Evolutionary conservation across 495 filamentous ascomycete species (phyloP), one percentile per base, ranked within the genome.

Genomic region (Parachaetomium inaequale): DNA sequence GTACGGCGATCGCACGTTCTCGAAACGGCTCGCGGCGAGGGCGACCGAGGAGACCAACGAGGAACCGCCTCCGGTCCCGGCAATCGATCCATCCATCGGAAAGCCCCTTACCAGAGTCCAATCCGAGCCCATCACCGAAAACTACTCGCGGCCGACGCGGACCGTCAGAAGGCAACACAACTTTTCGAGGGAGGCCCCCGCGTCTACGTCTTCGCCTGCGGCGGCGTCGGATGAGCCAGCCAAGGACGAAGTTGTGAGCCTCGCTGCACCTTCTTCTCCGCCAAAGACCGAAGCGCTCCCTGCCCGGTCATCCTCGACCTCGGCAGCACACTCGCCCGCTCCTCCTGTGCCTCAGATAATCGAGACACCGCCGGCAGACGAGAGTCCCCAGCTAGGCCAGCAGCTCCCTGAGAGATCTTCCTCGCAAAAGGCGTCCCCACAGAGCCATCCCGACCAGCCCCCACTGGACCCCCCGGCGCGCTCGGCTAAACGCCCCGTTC

Each of bases 51-150:
- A 82, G n/a, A 81, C 84, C 53, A 73, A 67, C 3, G 86, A 84
- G 45, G 86, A 89, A 46, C 65, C 77, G 32, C 74, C 72, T 11
- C 74, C 76, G 15, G 70, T 77, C 29, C 75, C 82, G 38, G 65
- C 74, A 45, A 55, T 74, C 17, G 85, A 87, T 36, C 76, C 78
- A 19, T 76, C 82, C 28, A 68, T 76, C 34, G 81, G 77, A 17
- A 74, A 85, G 59, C 81, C 81, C n/a, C 73, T 91, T 29, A 81
- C 81, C 32, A 78, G 89, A 63, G 85, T 90, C 2, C 85, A 90
- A 66, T 92, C 91, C 8, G 92, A 96, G 70, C 89, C 92, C 21
- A 78, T 86, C 17, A 79, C 85, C 8, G 80, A 84, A 62, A 82
- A 82, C 61, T 84, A 79, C 54, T 85, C 82, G 7, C 70, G 79